phyloP scores from a whole-genome alignment of 1,139 yeast genomes.

The Torulaspora pretoriensis region DNA sequence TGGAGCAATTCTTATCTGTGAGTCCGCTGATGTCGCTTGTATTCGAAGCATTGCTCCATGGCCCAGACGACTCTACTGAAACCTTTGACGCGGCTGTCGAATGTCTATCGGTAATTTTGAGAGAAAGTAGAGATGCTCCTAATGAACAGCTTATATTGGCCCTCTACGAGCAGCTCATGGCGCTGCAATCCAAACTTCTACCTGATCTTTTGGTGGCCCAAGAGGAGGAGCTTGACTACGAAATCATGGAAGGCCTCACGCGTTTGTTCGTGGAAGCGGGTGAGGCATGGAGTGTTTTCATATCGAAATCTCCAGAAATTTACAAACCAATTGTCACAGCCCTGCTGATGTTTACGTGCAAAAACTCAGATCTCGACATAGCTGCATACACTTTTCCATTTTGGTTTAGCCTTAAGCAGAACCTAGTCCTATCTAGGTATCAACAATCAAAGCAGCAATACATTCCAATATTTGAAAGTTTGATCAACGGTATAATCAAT shows the following conservation, averaged over 20 bases:
- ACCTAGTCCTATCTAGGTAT: conserved; percentile 60
- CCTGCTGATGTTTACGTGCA: conserved; percentile 42
- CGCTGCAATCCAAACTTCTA: conserved; percentile 40
- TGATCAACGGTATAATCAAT: conserved; percentile 62
- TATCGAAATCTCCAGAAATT: conserved; percentile 67
- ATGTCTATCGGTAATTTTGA: conserved; percentile 71
- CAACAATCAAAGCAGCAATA: conserved; percentile 55
- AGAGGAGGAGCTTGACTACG: conserved; percentile 36
- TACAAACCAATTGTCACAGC: conserved; percentile 77
- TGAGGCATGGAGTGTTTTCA: conserved; percentile 88
- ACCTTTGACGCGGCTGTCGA: conserved; percentile 87
- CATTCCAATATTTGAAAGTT: conserved; percentile 55
- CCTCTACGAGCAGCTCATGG: conserved; percentile 63
- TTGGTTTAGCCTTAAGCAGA: conserved; percentile 80
- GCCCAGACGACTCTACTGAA: conserved; percentile 43
- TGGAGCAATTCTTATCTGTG: conserved; percentile 59
- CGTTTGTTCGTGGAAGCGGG: conserved; percentile 88
- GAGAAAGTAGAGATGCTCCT: conserved; percentile 76
- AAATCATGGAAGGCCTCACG: conserved; percentile 66
- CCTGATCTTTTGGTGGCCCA: conserved; percentile 19
- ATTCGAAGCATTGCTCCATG: conserved; percentile 54
- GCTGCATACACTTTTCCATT: conserved; percentile 88
- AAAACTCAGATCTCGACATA: conserved; percentile 66
- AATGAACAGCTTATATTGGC: conserved; percentile 59
- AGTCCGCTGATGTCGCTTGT: conserved; percentile 61